Percentiles rank a stretch among this genome's conserved stretches.
Conservation (phyloP, 805 yeast genomes). For the Pichia nanzhaoensis region DNA sequence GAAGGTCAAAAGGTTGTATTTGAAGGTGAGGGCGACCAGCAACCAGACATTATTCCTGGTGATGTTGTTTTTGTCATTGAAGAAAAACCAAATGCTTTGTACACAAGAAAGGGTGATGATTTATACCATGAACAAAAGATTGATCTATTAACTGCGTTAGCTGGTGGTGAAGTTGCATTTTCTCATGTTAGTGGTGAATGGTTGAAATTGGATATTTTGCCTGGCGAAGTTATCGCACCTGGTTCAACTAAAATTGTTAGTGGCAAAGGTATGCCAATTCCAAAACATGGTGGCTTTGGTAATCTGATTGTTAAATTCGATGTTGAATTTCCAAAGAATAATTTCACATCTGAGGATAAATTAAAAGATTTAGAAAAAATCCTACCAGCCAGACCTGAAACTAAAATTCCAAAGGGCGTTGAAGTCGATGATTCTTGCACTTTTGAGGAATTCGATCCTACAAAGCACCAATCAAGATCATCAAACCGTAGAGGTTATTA, state of each 20-base stretch:
- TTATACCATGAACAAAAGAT: conserved; percentile 78
- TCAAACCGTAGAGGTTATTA: conserved; percentile 36
- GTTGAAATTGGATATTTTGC: conserved; percentile 71
- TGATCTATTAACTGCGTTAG: conserved; percentile 89
- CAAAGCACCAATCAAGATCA: conserved; percentile 27
- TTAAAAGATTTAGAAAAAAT: conserved; percentile 65
- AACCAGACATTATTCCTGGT: conserved; percentile 91
- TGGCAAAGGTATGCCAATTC: conserved; percentile 97
- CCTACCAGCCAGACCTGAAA: conserved; percentile 68
- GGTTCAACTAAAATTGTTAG: conserved; percentile 74
- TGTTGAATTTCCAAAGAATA: conserved; percentile 76
- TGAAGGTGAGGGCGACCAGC: conserved; percentile 96
- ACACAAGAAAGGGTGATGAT: conserved; percentile 86
- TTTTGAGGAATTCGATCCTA: conserved; percentile 25
- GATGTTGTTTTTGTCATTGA: conserved; percentile 90
- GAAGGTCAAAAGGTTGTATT: conserved; percentile 88
- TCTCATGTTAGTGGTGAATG: conserved; percentile 90
- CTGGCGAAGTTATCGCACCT: conserved; percentile 92
- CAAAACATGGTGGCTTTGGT: conserved; percentile 83
- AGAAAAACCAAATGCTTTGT: conserved; percentile 78
- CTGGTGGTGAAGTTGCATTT: conserved; percentile 88
- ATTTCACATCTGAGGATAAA: conserved; percentile 70
- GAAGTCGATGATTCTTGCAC: conserved; percentile 61
- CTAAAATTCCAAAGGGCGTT: conserved; percentile 60
- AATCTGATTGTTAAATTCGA: conserved; percentile 79